Evolutionary conservation across 2,329 filamentous ascomycete species (phyloP).

Genomic region (Pseudocercospora crystallina): DNA sequence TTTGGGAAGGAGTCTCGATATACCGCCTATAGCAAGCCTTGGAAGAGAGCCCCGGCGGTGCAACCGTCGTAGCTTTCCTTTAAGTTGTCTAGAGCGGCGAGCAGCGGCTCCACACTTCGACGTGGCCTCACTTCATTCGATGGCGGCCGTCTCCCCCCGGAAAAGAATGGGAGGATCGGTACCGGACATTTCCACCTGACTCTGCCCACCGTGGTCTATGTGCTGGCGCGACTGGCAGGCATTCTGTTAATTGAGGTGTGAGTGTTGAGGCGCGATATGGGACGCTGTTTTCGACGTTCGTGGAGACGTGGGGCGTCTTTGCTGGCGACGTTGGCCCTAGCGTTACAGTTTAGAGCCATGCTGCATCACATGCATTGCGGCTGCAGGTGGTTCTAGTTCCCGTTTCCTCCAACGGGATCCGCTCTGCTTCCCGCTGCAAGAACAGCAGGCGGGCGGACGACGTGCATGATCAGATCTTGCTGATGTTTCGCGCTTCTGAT

Average conservation of each 20-base stretch:
- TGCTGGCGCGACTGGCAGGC: conserved; percentile 6
- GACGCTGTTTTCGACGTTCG: not conserved
- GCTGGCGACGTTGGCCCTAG: conserved; percentile 11
- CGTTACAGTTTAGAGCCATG: conserved; percentile 10
- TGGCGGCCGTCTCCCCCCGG: no score
- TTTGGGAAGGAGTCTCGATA: no score
- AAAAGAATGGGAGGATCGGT: not conserved
- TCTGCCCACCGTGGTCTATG: conserved; percentile 1
- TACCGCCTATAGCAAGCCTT: no score
- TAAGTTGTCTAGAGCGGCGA: no score
- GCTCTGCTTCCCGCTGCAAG: conserved; percentile 3
- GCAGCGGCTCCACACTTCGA: no score
- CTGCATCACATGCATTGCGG: conserved; percentile 23
- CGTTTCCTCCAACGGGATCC: conserved; percentile 8
- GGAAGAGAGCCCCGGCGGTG: no score
- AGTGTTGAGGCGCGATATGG: not conserved
- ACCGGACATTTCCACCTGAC: conserved; percentile 1
- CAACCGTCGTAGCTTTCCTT: no score
- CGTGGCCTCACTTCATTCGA: no score
- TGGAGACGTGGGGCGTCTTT: conserved; percentile 9
- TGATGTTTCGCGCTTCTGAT: conserved; percentile 5
- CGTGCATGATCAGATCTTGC: conserved; percentile 8
- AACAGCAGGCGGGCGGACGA: not conserved
- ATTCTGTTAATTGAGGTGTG: not conserved
- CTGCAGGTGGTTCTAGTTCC: conserved; percentile 15